Evolutionary conservation across 2,329 filamentous ascomycete genomes (phyloP).

Genomic region (Harringtonia aguacate): DNA sequence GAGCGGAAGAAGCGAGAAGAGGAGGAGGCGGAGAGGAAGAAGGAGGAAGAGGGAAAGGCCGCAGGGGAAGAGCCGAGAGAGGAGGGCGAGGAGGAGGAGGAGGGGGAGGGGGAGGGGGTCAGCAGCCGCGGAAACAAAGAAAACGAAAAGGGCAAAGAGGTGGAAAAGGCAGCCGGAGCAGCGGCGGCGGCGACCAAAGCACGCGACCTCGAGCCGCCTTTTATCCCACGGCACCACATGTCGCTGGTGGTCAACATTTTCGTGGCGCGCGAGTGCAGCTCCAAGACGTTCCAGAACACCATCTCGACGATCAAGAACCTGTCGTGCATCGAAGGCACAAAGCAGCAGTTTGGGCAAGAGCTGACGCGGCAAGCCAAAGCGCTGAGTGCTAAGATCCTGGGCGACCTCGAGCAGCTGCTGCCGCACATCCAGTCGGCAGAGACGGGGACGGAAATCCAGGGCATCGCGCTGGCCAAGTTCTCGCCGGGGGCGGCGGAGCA

Average conservation of each 20-base stretch:
- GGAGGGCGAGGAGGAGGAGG: slow-evolving; percentile 11
- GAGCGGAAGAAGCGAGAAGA: slow-evolving; percentile 39
- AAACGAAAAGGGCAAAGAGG: slow-evolving; percentile 1
- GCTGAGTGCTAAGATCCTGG: slow-evolving; percentile 73
- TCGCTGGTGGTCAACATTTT: slow-evolving; percentile 94
- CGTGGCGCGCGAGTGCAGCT: slow-evolving; percentile 89
- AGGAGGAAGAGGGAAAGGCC: slow-evolving; percentile 32
- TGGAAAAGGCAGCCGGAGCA: slow-evolving; percentile 13
- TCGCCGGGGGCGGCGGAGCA: slow-evolving; percentile 94
- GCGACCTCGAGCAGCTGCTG: slow-evolving; percentile 74
- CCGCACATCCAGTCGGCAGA: slow-evolving; percentile 79
- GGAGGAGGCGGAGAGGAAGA: slow-evolving; percentile 20
- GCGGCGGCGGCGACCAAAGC: slow-evolving; percentile 23
- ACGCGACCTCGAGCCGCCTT: slow-evolving; percentile 61
- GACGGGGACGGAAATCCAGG: slow-evolving; percentile 89
- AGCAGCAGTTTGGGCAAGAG: slow-evolving; percentile 85
- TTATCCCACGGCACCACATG: slow-evolving; percentile 81
- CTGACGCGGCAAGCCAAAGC: slow-evolving; percentile 77
- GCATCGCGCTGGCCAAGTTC: slow-evolving; percentile 87
- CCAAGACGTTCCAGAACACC: slow-evolving; percentile 96
- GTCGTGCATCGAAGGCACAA: slow-evolving; percentile 82
- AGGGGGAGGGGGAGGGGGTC: slow-evolving; percentile 12
- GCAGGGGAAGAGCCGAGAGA: slow-evolving; percentile 16
- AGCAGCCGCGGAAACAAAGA: not conserved
- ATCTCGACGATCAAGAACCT: slow-evolving; percentile 98